Evolutionary conservation across 768 basidiomycete species (phyloP).

Genomic region (Boletus huronensis): DNA sequence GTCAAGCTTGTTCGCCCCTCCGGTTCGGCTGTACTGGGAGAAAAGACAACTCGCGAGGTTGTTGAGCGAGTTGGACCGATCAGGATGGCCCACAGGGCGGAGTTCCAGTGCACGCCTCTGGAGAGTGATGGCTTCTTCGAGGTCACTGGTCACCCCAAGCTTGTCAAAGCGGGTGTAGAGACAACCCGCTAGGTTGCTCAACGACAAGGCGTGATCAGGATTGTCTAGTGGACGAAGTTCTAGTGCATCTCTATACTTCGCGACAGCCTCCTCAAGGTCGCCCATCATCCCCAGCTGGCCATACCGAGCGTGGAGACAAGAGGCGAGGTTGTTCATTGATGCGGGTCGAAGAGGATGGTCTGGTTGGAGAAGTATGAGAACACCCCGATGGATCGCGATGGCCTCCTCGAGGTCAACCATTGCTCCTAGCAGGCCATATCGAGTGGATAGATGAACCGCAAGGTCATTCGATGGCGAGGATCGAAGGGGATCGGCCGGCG

Average conservation of each 20-base stretch:
- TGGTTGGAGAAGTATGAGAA: too few relatives aligned
- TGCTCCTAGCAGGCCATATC: not conserved
- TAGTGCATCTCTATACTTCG: too few relatives aligned
- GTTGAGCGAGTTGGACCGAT: constrained; percentile 6
- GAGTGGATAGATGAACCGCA: not conserved
- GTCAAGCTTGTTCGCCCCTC: not conserved
- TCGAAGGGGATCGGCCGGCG: not conserved
- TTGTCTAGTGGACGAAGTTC: too few relatives aligned
- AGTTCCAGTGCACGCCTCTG: constrained; percentile 6
- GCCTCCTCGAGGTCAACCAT: not conserved
- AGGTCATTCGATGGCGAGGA: not conserved
- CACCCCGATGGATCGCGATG: not conserved
- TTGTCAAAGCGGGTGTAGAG: not conserved
- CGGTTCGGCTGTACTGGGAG: not conserved
- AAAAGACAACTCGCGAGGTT: constrained; percentile 17
- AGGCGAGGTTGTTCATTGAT: too few relatives aligned
- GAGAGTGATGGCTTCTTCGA: constrained; percentile 16
- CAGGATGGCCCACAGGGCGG: constrained; percentile 2
- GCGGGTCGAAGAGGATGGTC: too few relatives aligned
- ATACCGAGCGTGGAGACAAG: too few relatives aligned
- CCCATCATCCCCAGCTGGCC: too few relatives aligned
- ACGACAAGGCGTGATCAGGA: too few relatives aligned
- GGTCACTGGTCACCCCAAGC: constrained; percentile 6
- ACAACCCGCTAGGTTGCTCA: not conserved
- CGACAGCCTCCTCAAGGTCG: too few relatives aligned